Conservation (phyloP, 2,329 filamentous ascomycete genomes). For the Colletotrichum theobromicola region DNA sequence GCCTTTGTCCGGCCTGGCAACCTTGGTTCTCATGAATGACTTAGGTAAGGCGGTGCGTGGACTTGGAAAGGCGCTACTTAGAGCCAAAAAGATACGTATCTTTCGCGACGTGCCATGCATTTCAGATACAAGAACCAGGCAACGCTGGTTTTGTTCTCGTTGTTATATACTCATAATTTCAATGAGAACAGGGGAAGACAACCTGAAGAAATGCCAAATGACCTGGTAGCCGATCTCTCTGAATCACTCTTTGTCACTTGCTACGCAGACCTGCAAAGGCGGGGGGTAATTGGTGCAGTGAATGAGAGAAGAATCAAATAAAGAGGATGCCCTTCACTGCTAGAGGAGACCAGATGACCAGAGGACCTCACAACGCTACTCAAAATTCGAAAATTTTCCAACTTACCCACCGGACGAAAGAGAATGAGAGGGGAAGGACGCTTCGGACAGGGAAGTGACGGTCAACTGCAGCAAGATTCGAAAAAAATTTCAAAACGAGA, state of each 20-base stretch:
- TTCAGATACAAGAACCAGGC: not conserved
- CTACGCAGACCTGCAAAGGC: not conserved
- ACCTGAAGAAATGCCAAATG: not conserved
- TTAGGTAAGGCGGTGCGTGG: not conserved
- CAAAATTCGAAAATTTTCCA: not conserved
- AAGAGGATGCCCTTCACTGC: not conserved
- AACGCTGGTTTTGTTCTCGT: not conserved
- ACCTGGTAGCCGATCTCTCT: too few species aligned
- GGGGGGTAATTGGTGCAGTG: not conserved
- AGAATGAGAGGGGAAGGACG: not conserved
- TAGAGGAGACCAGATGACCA: not conserved
- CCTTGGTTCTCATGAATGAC: not conserved
- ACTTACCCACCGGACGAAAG: not conserved
- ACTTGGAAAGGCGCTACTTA: not conserved
- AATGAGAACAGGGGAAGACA: not conserved
- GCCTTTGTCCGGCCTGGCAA: not conserved
- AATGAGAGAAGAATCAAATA: not conserved
- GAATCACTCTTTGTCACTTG: not conserved
- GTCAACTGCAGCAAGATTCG: not conserved
- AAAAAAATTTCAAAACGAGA: not conserved
- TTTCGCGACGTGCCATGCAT: not conserved
- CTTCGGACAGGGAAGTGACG: not conserved
- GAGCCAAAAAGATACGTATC: not conserved
- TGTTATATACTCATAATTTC: not conserved
- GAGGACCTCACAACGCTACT: too few species aligned